Conservation (phyloP, 345 rosid species). For the Arabidopsis arenosa region DNA sequence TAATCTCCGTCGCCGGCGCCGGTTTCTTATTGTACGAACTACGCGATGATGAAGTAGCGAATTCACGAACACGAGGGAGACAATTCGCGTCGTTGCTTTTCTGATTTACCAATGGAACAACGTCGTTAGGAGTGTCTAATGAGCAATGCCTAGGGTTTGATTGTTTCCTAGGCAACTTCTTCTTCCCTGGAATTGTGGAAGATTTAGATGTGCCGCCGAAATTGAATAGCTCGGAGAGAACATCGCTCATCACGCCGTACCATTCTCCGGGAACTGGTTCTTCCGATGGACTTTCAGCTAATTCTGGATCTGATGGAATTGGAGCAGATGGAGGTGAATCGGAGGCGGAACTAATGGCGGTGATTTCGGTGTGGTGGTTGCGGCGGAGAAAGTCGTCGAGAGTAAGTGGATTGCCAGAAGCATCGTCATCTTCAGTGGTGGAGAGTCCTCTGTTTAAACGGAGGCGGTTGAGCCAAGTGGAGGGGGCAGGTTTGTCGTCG, state of each 20-base stretch:
- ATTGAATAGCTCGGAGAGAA: slow-evolving; percentile 83
- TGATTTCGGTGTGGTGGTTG: slow-evolving; percentile 26
- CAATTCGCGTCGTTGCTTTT: slow-evolving; percentile 27
- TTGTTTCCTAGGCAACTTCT: slow-evolving; percentile 73
- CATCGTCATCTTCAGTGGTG: slow-evolving; percentile 53
- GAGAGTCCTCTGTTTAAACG: slow-evolving; percentile 83
- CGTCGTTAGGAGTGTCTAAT: slow-evolving; percentile 32
- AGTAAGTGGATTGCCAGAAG: slow-evolving; percentile 44
- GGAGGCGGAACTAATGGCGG: slow-evolving; percentile 39
- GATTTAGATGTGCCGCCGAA: slow-evolving; percentile 41
- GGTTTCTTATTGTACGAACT: slow-evolving; percentile 45
- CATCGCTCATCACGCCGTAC: slow-evolving; percentile 69
- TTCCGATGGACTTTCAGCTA: slow-evolving; percentile 29
- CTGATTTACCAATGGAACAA: slow-evolving; percentile 4
- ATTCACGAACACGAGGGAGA: slow-evolving; percentile 30
- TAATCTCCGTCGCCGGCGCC: slow-evolving; percentile 25
- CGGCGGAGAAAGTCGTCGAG: slow-evolving; percentile 73
- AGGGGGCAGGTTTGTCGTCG: slow-evolving; percentile 56
- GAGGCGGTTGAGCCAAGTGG: slow-evolving; percentile 90
- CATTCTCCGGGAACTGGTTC: slow-evolving; percentile 46
- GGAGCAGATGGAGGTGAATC: slow-evolving; percentile 51
- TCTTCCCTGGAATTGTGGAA: slow-evolving; percentile 48
- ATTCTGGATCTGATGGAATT: slow-evolving; percentile 49
- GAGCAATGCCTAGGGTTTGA: slow-evolving; percentile 73
- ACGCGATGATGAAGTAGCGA: slow-evolving; percentile 42